phyloP scores from a whole-genome alignment of 1,284 basidiomycete species.

The Volvariella surrecta region DNA sequence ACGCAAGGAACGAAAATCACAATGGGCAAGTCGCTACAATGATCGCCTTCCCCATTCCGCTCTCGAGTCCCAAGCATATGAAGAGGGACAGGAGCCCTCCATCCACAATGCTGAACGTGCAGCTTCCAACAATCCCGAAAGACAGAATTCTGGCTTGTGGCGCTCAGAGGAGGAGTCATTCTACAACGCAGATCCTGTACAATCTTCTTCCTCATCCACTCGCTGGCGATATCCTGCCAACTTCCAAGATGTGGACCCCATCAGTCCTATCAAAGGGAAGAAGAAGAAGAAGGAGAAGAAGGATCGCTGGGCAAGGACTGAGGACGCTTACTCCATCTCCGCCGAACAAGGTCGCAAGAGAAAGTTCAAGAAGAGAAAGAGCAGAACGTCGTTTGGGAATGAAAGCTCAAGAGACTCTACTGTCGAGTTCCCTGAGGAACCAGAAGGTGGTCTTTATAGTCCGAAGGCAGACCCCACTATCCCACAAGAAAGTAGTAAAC shows the following conservation, averaged over 20 bases:
- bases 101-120: conserved; percentile 34
- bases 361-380: conserved; percentile 50
- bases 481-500: conserved; percentile 11
- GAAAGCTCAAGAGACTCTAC: conserved; percentile 41
- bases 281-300: conserved; percentile 70
- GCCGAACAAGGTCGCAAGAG: conserved; percentile 45
- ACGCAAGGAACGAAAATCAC: conserved; percentile 70
- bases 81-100: conserved; percentile 64
- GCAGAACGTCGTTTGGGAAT: conserved; percentile 33
- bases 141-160: conserved; percentile 51
- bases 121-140: conserved; percentile 16
- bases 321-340: conserved; percentile 62
- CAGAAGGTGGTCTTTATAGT: conserved; percentile 58
- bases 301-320: conserved; percentile 76
- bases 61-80: conserved; percentile 63
- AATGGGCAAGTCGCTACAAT: conserved; percentile 83
- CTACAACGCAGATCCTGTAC: conserved; percentile 37
- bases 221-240: conserved; percentile 80
- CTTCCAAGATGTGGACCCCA: conserved; percentile 55
- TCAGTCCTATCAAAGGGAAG: conserved; percentile 29
- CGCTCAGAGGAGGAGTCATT: conserved; percentile 62
- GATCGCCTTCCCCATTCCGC: conserved; percentile 73
- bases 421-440: conserved; percentile 59
- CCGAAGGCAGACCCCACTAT: conserved; percentile 11
- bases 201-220: conserved; percentile 30